These are phyloP conservation scores for Globisporangium heterothallicum DNA, from an alignment of 352 stramenopile species.

Conservation along the genomic window DNA sequence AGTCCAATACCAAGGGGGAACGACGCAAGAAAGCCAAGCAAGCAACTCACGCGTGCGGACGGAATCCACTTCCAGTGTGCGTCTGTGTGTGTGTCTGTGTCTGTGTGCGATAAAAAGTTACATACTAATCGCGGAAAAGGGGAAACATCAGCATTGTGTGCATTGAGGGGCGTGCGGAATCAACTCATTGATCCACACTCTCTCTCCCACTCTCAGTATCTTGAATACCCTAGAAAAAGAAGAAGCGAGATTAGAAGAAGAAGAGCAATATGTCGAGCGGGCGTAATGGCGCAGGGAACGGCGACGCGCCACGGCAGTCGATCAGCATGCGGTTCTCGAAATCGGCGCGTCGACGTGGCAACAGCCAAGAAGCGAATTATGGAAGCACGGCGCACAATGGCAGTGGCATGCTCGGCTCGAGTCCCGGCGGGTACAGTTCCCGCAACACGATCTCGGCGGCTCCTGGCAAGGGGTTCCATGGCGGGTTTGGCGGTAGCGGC, in stretches of 20 bases:
- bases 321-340: constrained; percentile 72
- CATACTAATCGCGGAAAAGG: too few species aligned
- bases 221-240: background rate
- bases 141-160: too few species aligned
- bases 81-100: too few species aligned
- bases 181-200: too few species aligned
- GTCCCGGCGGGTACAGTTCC: constrained; percentile 28
- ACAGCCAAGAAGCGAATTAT: constrained; percentile 53
- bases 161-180: too few species aligned
- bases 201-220: too few species aligned
- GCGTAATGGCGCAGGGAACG: constrained; percentile 19
- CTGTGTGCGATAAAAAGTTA: too few species aligned
- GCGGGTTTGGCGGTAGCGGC: constrained; percentile 13
- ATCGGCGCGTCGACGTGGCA: constrained; percentile 50
- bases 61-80: too few species aligned
- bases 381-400: constrained; percentile 22
- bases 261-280: constrained; percentile 5
- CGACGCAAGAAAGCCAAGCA: too few species aligned
- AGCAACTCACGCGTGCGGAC: too few species aligned
- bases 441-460: constrained; percentile 49
- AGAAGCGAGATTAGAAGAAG: background rate
- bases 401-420: constrained; percentile 28
- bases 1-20: too few species aligned
- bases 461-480: constrained; percentile 34
- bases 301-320: constrained; percentile 20